A percentile compares a stretch with the other conserved stretches of the same genome.
Conservation (phyloP, 306 rosid species). For the Inga oerstediana region DNA sequence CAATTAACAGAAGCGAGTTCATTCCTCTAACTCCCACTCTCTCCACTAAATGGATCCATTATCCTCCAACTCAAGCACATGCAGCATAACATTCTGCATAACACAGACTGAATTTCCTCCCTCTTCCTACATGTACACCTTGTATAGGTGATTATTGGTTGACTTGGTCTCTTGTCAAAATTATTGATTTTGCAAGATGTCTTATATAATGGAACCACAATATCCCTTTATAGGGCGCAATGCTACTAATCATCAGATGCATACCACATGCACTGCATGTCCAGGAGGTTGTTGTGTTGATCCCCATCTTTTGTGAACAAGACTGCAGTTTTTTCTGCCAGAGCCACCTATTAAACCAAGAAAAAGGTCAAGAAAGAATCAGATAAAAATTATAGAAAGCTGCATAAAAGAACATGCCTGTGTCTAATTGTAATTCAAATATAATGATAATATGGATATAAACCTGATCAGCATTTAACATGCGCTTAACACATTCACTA, state of each 20-base stretch:
- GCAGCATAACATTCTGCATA: not conserved
- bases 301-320: conserved; percentile 98
- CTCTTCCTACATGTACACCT: not conserved
- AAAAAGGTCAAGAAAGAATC: not conserved
- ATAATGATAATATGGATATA: conserved; percentile 4
- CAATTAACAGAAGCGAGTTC: not conserved
- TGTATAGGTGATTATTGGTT: not conserved
- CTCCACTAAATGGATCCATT: not conserved
- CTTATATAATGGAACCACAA: conserved; percentile 24
- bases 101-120: not conserved
- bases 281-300: conserved; percentile 96
- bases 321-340: conserved; percentile 97
- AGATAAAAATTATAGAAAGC: conserved; percentile 11
- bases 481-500: conserved; percentile 96
- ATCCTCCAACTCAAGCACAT: not conserved
- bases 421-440: conserved; percentile 15
- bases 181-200: not conserved
- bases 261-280: conserved; percentile 99
- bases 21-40: not conserved
- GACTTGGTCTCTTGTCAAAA: not conserved
- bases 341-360: conserved; percentile 62
- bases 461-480: conserved; percentile 99
- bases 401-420: conserved; percentile 2
- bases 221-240: conserved; percentile 19
- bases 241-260: conserved; percentile 40